Evolutionary conservation across 2,329 filamentous ascomycete species (phyloP).

Genomic region (Pseudomassariella vexata): DNA sequence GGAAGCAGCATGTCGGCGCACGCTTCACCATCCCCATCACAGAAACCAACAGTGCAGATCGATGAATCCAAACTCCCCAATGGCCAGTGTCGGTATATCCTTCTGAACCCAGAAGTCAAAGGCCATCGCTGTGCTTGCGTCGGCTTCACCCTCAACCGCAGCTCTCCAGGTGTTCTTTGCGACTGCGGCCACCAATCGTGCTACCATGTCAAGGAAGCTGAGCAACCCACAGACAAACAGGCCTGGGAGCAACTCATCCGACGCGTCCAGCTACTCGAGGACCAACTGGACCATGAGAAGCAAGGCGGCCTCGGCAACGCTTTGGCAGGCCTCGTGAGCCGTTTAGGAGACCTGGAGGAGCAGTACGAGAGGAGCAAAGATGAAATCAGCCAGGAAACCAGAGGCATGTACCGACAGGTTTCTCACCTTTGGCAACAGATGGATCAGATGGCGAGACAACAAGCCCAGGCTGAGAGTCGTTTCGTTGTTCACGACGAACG

Average conservation of each 20-base stretch:
- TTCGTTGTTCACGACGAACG: conserved; percentile 34
- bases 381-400: conserved; percentile 47
- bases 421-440: conserved; percentile 48
- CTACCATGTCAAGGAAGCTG: conserved; percentile 47
- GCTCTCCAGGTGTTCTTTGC: conserved; percentile 48
- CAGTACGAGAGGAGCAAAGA: conserved; percentile 45
- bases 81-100: conserved; percentile 55
- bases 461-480: conserved; percentile 29
- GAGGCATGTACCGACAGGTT: conserved; percentile 49
- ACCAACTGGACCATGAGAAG: conserved; percentile 32
- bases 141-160: conserved; percentile 47
- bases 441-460: conserved; percentile 35
- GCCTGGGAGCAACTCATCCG: conserved; percentile 45
- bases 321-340: conserved; percentile 27
- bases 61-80: conserved; percentile 46
- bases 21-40: conserved; percentile 21
- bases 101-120: conserved; percentile 50
- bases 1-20: conserved; percentile 19
- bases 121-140: conserved; percentile 55
- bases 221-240: conserved; percentile 34
- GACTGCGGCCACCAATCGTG: conserved; percentile 56
- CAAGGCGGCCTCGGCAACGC: conserved; percentile 29
- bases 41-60: conserved; percentile 13
- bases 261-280: conserved; percentile 38
- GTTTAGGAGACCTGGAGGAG: conserved; percentile 48